Evolutionary conservation across 2,329 filamentous ascomycete species (phyloP), one percentile per base, ranked within the genome.

Genomic region (Exophiala bonariae): DNA sequence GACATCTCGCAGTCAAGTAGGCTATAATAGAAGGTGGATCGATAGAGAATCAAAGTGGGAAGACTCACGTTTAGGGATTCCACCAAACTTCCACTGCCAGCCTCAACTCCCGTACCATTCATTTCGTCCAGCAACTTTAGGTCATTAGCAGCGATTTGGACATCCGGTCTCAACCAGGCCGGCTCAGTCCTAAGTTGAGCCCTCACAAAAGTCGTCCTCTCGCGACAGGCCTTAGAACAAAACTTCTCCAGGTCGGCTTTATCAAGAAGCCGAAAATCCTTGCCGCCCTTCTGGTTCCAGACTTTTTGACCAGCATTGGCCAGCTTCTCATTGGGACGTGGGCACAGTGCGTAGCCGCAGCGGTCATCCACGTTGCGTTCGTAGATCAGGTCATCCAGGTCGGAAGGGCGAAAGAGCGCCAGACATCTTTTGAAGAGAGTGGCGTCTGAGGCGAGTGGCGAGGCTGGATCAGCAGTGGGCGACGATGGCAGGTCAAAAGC

Each of bases 151-250:
- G 77, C 77, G 3, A 79, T 82, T 4, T 79, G 79, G 6, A 11
- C 23, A 6, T 26, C 23, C 23, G 6, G 23, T 42, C 91, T 78
- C 67, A 93, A 82, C 89, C 91, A 96, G 0, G 87, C 88, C 0
- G 90, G 89, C 53, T 86, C 85, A 63, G 93, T 87, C 56, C 80
- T 85, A 31, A 97, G 79, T 74, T 99, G 93, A 18, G 95, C 87
- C 62, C 90, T 88, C 59, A 97, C 77, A 66, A 90, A 96, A 56
- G 95, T 75, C 2, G 88, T 90, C 39, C 88, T 79, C 55, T 82
- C 80, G 2, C 87, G 87, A 69, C 93, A 99, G 31, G 76, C 77
- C 44, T 85, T 77, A 0, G 85, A 88, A 67, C 93, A 99, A 89
- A 90, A 99, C 68, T 84, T 86, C 69, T 93, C 88, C 13, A 91